Evolutionary conservation across 768 basidiomycete genomes (phyloP).

Genomic region (Leucocoprinus leucothites): DNA sequence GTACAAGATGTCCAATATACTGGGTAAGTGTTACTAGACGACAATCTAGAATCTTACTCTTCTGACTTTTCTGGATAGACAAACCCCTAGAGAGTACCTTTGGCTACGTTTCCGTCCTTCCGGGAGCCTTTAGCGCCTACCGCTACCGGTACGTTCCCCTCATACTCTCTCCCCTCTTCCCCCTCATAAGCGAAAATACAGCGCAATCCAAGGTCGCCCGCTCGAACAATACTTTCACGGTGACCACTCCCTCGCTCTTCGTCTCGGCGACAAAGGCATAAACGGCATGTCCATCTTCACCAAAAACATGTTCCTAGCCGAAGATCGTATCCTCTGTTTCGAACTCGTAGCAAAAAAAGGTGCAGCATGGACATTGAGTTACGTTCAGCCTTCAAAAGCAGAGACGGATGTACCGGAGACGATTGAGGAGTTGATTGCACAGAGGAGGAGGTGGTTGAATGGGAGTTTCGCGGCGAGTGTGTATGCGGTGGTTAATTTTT

Average conservation of each 20-base stretch:
- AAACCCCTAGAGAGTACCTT: constrained; percentile 95
- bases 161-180: no score
- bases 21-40: constrained; percentile 80
- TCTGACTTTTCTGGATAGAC: constrained; percentile 41
- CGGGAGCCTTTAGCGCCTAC: constrained; percentile 97
- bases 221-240: constrained; percentile 86
- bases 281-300: constrained; percentile 98
- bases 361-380: constrained; percentile 83
- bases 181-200: no score
- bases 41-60: constrained; percentile 46
- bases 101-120: constrained; percentile 92
- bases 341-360: constrained; percentile 90
- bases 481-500: constrained; percentile 91
- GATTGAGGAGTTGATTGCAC: constrained; percentile 83
- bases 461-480: constrained; percentile 84
- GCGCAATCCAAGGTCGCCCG: constrained; percentile 87
- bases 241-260: constrained; percentile 86
- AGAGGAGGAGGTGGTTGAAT: constrained; percentile 94
- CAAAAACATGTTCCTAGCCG: constrained; percentile 80
- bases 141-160: constrained; percentile 66
- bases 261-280: constrained; percentile 90
- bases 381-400: constrained; percentile 91
- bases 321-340: constrained; percentile 97
- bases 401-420: constrained; percentile 81
- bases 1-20: constrained; percentile 98